phyloP scores from a whole-genome alignment of 305 asterid species.

The Rubia balearica region DNA sequence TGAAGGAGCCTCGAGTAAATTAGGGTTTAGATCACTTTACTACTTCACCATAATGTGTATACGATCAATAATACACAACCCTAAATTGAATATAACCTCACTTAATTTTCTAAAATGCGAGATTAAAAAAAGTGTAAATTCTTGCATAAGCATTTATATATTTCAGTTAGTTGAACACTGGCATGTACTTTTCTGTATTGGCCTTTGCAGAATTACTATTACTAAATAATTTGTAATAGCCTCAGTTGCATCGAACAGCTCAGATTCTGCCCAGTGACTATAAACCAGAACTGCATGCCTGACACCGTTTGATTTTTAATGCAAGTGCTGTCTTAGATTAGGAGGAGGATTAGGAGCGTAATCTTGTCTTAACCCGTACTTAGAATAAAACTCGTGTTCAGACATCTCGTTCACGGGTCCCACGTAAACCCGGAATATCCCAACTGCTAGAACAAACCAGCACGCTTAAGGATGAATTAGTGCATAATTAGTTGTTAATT shows the following conservation, averaged over 20 bases:
- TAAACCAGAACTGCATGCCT: background rate
- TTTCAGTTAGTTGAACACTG: too few relatives aligned
- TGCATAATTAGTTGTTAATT: constrained; percentile 18
- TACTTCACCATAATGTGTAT: too few relatives aligned
- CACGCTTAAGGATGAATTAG: constrained; percentile 26
- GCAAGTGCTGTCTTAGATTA: background rate
- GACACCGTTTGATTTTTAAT: background rate
- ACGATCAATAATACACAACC: too few relatives aligned
- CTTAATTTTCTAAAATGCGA: too few relatives aligned
- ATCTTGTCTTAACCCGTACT: background rate
- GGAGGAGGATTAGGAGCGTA: background rate
- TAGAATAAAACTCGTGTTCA: background rate
- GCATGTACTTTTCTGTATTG: too few relatives aligned
- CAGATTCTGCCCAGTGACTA: background rate
- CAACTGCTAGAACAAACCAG: constrained; percentile 18
- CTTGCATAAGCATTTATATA: too few relatives aligned
- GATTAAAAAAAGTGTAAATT: too few relatives aligned
- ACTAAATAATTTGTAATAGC: background rate
- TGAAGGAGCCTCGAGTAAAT: too few relatives aligned
- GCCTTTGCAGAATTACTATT: too few relatives aligned
- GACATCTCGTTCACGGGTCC: constrained; percentile 19
- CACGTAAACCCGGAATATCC: constrained; percentile 8
- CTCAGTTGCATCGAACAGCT: background rate
- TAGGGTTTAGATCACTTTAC: too few relatives aligned
- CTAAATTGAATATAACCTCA: too few relatives aligned